Conservation (phyloP, 2,329 filamentous ascomycete genomes). For the Aspergillus luchuensis region DNA sequence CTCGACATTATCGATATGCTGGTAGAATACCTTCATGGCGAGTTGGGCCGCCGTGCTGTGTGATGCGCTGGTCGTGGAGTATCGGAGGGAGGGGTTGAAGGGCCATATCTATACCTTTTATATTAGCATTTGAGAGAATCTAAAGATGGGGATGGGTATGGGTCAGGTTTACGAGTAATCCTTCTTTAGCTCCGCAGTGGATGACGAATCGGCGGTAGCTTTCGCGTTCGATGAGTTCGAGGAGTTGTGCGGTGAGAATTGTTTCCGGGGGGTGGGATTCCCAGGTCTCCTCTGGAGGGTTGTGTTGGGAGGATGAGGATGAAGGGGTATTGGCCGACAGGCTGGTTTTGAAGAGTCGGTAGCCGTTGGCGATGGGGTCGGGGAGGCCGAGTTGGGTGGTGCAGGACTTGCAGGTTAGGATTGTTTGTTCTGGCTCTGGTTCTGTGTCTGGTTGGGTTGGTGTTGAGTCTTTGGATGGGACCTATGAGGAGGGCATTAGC, state of each 20-base stretch:
- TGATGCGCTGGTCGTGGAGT: constrained; percentile 51
- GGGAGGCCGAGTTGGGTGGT: constrained; percentile 42
- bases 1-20: constrained; percentile 37
- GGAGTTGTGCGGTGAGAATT: constrained; percentile 56
- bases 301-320: too few species aligned
- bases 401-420: constrained; percentile 36
- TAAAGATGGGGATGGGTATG: too few species aligned
- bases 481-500: constrained; percentile 13
- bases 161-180: constrained; percentile 39
- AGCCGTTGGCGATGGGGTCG: constrained; percentile 45
- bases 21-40: constrained; percentile 62
- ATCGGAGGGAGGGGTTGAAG: constrained; percentile 61
- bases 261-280: constrained; percentile 38
- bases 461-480: neutral
- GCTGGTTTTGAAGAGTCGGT: constrained; percentile 54
- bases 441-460: constrained; percentile 26
- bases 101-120: constrained; percentile 53
- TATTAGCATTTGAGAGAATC: neutral
- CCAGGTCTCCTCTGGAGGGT: too few species aligned
- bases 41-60: constrained; percentile 42
- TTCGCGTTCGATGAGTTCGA: constrained; percentile 58
- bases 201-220: constrained; percentile 60
- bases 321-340: constrained; percentile 28
- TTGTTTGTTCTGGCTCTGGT: constrained; percentile 25
- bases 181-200: constrained; percentile 36